Conservation (phyloP, 805 yeast species). For the Scheffersomyces lignosus region DNA sequence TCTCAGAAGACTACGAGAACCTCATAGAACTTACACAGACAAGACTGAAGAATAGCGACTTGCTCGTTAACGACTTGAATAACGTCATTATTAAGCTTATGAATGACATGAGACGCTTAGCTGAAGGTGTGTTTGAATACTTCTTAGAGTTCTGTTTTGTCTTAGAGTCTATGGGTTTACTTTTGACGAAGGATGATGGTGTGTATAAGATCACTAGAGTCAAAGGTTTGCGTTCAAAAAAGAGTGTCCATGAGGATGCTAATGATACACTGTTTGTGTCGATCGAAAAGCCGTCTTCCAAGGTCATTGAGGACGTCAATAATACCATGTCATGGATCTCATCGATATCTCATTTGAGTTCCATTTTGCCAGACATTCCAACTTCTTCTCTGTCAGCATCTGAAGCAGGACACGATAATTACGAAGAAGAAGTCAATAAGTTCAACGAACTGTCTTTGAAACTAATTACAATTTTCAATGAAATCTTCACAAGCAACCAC, state of each 20-base stretch:
- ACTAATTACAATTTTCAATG: constrained; percentile 16
- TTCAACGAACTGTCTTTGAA: constrained; percentile 12
- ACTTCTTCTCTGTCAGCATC: background rate
- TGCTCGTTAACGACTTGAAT: constrained; percentile 28
- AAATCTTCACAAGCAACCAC: constrained; percentile 14
- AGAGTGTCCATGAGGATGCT: constrained; percentile 26
- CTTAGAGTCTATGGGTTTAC: constrained; percentile 75
- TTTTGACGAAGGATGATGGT: constrained; percentile 47
- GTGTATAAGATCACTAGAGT: constrained; percentile 65
- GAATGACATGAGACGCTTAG: constrained; percentile 12
- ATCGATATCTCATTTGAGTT: background rate
- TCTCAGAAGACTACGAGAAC: constrained; percentile 41
- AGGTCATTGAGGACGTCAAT: constrained; percentile 42
- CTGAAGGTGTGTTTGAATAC: constrained; percentile 21
- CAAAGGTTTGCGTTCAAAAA: constrained; percentile 65
- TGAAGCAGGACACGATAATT: constrained; percentile 1
- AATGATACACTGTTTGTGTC: constrained; percentile 11
- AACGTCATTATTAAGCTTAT: constrained; percentile 16
- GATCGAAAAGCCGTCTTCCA: constrained; percentile 31
- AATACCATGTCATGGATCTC: constrained; percentile 46
- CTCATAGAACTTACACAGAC: constrained; percentile 40
- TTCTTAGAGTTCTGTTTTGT: constrained; percentile 53
- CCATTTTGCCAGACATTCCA: background rate
- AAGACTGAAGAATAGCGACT: constrained; percentile 22
- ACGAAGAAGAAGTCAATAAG: constrained; percentile 9